Percentiles rank a stretch among this genome's conserved stretches.
phyloP scores from a whole-genome alignment of 2,329 filamentous ascomycete genomes.

The Epichloe gansuensis region DNA sequence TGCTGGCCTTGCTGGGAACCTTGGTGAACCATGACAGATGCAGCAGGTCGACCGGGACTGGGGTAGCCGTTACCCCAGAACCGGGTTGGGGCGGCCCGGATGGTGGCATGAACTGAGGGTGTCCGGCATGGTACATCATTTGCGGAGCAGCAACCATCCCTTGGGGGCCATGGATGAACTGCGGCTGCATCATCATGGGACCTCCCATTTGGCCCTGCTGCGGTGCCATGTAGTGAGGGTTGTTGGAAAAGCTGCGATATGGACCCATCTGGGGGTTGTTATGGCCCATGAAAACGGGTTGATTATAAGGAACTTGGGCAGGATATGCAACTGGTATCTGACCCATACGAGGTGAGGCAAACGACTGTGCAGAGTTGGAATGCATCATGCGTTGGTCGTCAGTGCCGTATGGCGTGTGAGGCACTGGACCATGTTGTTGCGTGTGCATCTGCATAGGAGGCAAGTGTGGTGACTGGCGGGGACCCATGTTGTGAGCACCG shows the following conservation, averaged over 20 bases:
- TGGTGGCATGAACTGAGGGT: slow-evolving; percentile 52
- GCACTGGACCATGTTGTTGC: slow-evolving; percentile 56
- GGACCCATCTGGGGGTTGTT: slow-evolving; percentile 58
- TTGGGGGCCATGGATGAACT: slow-evolving; percentile 65
- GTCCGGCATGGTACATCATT: slow-evolving; percentile 68
- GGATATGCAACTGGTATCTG: slow-evolving; percentile 60
- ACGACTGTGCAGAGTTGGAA: slow-evolving; percentile 70
- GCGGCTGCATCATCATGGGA: slow-evolving; percentile 72
- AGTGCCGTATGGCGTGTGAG: slow-evolving; percentile 54
- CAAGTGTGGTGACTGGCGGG: slow-evolving; percentile 62
- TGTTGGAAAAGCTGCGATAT: slow-evolving; percentile 60
- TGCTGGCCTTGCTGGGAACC: slow-evolving; percentile 84
- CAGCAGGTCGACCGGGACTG: slow-evolving; percentile 68
- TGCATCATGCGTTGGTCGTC: slow-evolving; percentile 87
- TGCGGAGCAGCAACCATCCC: slow-evolving; percentile 58
- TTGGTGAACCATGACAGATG: slow-evolving; percentile 90
- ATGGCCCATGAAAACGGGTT: slow-evolving; percentile 60
- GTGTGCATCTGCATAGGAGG: slow-evolving; percentile 66
- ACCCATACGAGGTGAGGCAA: slow-evolving; percentile 69
- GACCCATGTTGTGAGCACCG: slow-evolving; percentile 52
- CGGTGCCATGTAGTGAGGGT: slow-evolving; percentile 56
- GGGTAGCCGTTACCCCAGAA: slow-evolving; percentile 67
- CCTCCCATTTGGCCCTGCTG: slow-evolving; percentile 60
- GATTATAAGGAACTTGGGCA: slow-evolving; percentile 57
- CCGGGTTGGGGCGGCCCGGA: slow-evolving; percentile 44